Evolutionary conservation across 805 yeast genomes (phyloP), one percentile per base, ranked within the genome.

Genomic region (Pichia scutulata): DNA sequence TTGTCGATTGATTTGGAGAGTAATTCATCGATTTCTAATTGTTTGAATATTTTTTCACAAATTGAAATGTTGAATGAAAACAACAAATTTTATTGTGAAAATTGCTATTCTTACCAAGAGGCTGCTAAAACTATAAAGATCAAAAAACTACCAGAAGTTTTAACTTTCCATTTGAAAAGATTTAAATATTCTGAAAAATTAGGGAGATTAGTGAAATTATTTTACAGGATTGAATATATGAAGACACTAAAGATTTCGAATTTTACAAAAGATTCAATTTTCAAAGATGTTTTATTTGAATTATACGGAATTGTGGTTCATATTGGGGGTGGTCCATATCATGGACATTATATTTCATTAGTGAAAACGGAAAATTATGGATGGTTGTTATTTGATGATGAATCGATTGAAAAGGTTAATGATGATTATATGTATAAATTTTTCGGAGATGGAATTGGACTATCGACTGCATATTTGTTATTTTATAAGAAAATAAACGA

Each of bases 321-420:
- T 63, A 82, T 93, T 57, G 99, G 99, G 7, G 95, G 97, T 4
- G 97, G 98, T 0, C 97, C 98, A 1, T 89, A 89, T 70, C 97
- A 90, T 68, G 99, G 99, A 0, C 99, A 93, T 64, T 93, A 93
- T 65, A 92, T 93, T 10, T 77, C 96, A 0, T 70, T 93, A 6
- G 84, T 93, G 52, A 89, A 89, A 62, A 84, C 89, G 6, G 81
- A 78, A 48, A 73, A 77, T 22, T 78, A 80, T 40, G 90, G 96
- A 0, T 93, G 99, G 99, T 69, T 93, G 28, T 69, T 93, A 51
- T 93, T 87, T 68, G 99, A 93, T 64, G 99, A 93, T 65, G 98
- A 93, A 65, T 82, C 93, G 6, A 97, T 92, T 2, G 97, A 92
- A 63, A 70, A 84, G 16, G 89, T 93, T 10, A 89, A 84, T 56